phyloP scores from a whole-genome alignment of 2,329 filamentous ascomycete species.

The Fusarium torulosum region DNA sequence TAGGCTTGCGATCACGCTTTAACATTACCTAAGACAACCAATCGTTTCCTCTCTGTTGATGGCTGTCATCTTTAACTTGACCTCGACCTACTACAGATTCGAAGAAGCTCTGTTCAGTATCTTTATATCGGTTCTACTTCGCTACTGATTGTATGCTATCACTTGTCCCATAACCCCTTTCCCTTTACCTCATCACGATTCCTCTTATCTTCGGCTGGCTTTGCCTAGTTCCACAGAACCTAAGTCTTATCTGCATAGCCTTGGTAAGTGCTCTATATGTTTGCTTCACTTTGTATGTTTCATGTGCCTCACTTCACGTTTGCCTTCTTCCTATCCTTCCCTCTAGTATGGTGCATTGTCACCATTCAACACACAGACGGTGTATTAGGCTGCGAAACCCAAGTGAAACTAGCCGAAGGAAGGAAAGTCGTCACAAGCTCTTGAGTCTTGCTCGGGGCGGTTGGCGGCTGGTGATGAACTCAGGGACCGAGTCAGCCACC shows the following conservation, averaged over 20 bases:
- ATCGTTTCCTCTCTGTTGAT: conserved; percentile 24
- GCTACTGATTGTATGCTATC: conserved; percentile 2
- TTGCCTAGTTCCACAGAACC: not conserved
- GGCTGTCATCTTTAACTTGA: conserved; percentile 30
- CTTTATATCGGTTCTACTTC: not conserved
- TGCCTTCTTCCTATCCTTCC: conserved; percentile 2
- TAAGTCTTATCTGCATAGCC: conserved; percentile 1
- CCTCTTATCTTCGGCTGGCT: conserved; percentile 4
- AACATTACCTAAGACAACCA: conserved; percentile 32
- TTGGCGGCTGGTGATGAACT: conserved; percentile 21
- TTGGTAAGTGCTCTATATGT: conserved; percentile 34
- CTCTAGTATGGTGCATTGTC: conserved; percentile 4
- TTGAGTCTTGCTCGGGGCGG: not conserved
- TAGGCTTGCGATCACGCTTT: conserved; percentile 24
- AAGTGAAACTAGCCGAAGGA: conserved; percentile 18
- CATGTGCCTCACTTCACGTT: conserved; percentile 18
- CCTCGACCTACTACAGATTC: conserved; percentile 10
- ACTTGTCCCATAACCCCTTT: conserved; percentile 8
- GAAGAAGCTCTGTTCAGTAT: conserved; percentile 21
- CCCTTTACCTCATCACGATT: conserved; percentile 5
- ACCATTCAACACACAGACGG: conserved; percentile 6
- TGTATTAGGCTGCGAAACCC: conserved; percentile 9
- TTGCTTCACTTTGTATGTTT: conserved; percentile 32
- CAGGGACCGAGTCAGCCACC: conserved; percentile 32
- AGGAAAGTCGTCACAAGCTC: conserved; percentile 24